phyloP scores from a whole-genome alignment of 768 basidiomycete genomes.

The Boletus subparvulus region DNA sequence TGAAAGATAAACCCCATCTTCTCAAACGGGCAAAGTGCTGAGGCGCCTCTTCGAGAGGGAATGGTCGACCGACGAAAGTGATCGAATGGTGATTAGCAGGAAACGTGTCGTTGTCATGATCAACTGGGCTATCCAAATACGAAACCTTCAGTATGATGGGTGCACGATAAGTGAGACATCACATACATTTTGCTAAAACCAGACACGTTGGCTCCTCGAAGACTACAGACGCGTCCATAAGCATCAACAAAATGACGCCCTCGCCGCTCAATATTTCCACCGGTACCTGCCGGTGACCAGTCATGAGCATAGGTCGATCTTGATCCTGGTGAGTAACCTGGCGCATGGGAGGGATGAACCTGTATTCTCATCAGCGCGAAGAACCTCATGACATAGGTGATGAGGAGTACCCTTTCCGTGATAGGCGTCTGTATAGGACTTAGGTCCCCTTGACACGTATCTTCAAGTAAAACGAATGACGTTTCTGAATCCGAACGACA shows the following conservation, averaged over 20 bases:
- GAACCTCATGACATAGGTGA: background rate
- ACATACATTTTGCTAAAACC: constrained; percentile 78
- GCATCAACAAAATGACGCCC: constrained; percentile 84
- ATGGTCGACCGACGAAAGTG: constrained; percentile 89
- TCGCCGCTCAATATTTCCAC: constrained; percentile 53
- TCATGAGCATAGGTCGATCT: constrained; percentile 63
- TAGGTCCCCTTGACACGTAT: background rate
- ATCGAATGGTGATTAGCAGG: constrained; percentile 62
- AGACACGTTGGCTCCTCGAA: constrained; percentile 85
- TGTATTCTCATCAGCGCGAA: constrained; percentile 6
- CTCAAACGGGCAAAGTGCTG: constrained; percentile 78
- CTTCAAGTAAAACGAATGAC: constrained; percentile 49
- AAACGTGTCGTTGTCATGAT: constrained; percentile 67
- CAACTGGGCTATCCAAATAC: constrained; percentile 51
- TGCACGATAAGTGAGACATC: background rate
- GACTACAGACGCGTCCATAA: constrained; percentile 73
- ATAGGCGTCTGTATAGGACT: background rate
- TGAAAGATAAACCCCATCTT: constrained; percentile 85
- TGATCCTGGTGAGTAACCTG: constrained; percentile 48
- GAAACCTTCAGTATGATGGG: constrained; percentile 21
- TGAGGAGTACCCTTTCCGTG: constrained; percentile 3
- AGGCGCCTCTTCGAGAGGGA: constrained; percentile 85
- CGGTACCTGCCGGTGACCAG: constrained; percentile 61
- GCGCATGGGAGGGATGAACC: constrained; percentile 48
- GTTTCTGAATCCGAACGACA: constrained; percentile 39